phyloP scores from a whole-genome alignment of 768 basidiomycete species.

The Mycena haematopus region DNA sequence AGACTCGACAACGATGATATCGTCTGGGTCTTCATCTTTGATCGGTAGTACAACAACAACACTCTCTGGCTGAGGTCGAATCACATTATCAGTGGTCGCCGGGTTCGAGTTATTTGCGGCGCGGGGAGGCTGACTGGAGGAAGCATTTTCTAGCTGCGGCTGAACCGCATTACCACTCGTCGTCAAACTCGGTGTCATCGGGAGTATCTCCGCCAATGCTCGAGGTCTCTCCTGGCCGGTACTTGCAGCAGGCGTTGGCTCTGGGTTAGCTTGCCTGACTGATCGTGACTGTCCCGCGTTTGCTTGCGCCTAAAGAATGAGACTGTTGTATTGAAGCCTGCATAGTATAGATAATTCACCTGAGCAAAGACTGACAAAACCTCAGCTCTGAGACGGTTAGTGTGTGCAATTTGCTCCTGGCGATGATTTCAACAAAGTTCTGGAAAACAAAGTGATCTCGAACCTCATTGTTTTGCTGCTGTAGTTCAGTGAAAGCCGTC shows the following conservation, averaged over 20 bases:
- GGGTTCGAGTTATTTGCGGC: too few species aligned
- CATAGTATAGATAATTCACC: not conserved
- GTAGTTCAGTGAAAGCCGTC: conserved; percentile 1
- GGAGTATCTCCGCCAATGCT: not conserved
- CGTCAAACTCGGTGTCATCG: not conserved
- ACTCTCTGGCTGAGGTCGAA: not conserved
- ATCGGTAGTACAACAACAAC: conserved; percentile 28
- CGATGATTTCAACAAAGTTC: not conserved
- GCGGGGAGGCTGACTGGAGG: not conserved
- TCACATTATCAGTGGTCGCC: not conserved
- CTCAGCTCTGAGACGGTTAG: not conserved
- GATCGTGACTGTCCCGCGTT: conserved; percentile 8
- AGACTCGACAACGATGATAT: not conserved
- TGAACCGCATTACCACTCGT: not conserved
- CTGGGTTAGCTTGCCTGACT: not conserved
- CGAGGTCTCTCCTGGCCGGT: not conserved
- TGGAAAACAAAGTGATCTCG: not conserved
- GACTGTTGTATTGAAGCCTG: not conserved
- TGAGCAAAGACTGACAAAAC: not conserved
- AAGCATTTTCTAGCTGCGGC: not conserved
- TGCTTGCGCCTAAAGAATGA: not conserved
- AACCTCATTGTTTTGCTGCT: not conserved
- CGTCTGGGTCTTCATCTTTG: conserved; percentile 17
- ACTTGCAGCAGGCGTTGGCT: not conserved
- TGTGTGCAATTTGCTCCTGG: conserved; percentile 6